Evolutionary conservation across 208 protist genomes (phyloP).

Genomic region (Acanthamoeba sp.): DNA sequence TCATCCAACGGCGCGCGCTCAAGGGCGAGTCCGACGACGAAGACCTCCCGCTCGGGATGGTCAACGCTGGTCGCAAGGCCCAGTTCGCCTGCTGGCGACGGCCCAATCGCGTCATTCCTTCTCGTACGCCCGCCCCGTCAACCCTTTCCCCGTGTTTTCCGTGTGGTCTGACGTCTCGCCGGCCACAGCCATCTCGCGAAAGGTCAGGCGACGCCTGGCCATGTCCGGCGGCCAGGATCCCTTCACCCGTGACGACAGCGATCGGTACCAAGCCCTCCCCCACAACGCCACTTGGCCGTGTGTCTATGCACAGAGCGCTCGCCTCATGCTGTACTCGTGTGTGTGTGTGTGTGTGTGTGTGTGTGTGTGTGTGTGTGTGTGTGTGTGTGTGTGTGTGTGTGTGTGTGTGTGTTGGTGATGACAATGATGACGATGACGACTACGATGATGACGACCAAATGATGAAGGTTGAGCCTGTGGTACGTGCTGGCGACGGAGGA

Average conservation of each 20-base stretch:
- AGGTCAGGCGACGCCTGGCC: neutral
- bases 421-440: too few species aligned
- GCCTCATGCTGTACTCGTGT: neutral
- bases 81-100: conserved; percentile 21
- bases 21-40: neutral
- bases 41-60: neutral
- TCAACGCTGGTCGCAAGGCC: conserved; percentile 26
- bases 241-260: conserved; percentile 23
- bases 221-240: conserved; percentile 19
- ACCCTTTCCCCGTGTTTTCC: neutral
- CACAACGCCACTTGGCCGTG: too few species aligned
- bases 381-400: too few species aligned
- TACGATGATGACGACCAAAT: too few species aligned
- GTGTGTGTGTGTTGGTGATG: too few species aligned
- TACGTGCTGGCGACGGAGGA: conserved; percentile 56
- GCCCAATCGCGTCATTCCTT: neutral
- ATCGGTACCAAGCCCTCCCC: conserved; percentile 6
- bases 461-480: conserved; percentile 50
- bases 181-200: neutral
- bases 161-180: neutral
- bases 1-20: neutral
- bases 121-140: conserved; percentile 12
- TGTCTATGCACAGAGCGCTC: neutral
- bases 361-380: too few species aligned
- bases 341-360: too few species aligned